Base-by-base conservation (phyloP, 768 basidiomycete species). In the Cystofilobasidium capitatum region DNA sequence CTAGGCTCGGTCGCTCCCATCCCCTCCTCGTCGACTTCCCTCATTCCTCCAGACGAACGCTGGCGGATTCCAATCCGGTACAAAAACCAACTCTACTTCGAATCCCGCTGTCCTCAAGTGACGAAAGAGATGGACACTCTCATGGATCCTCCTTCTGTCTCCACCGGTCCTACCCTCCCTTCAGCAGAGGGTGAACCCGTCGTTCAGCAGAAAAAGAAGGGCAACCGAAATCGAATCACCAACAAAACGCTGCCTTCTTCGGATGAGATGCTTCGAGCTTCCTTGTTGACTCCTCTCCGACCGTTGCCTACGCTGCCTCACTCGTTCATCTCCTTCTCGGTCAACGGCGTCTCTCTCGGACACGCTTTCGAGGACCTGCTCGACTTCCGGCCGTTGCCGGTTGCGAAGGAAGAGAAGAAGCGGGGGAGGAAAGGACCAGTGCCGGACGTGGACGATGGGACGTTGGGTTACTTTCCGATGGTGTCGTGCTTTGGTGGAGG, bases 41-140 rank as follows among this genome's bases (percentile, higher is more conserved):
- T 31, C 45, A 8, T 22, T 39, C 55, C 29, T 10, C 64, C 54
- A 3, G 40, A 86, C 70, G 84, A 86, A 71, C 85, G 96, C 64
- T 89, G 91, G 74, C 88, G 96, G 64, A 88, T 94, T 69, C 85
- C 93, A 4, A 93, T 99, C 74, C 88, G 89, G 69, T 89, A 91
- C 78, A 96, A 94, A 78, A 89, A 89, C n/a, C 92, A 94, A 77
- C 88, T 91, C 70, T 92, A 93, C 76, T 97, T 97, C 76, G 96
- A 99, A 79, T 86, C 86, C 69, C 80, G 89, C 69, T 94, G 98
- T 76, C 97, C 96, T 75, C 78, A 85, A 13, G 84, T 86, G 67
- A 84, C 82, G 35, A 96, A 93, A 76, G 96, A 99, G 79, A 98
- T 98, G 96, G 80, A 83, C 16, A 80, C 86, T 42, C 83, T 98